Evolutionary conservation across 2,329 filamentous ascomycete genomes (phyloP), one percentile per base, ranked within the genome.

Genomic region (Fonsecaea multimorphosa): DNA sequence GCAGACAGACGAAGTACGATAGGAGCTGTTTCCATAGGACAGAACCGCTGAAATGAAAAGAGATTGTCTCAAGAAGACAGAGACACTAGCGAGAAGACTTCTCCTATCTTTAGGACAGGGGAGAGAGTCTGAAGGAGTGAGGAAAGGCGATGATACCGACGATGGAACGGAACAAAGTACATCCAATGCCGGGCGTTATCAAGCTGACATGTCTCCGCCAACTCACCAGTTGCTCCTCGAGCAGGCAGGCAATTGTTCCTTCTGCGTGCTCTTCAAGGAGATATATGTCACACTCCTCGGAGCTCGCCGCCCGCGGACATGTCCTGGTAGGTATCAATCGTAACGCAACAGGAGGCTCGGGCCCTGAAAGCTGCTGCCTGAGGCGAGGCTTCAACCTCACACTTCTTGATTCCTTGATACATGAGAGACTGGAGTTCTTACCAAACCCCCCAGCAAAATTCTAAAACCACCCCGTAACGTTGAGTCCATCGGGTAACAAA

Each of bases 331-430:
- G 44, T 24, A 5, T 49, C 2, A 14, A 27, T 49, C 8, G 22
- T 49, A 49, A 24, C 22, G 22, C 7, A 24, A 24, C 31, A 38
- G 46, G 58, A 29, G 46, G 14, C 8, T 9, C n/a, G 7, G 29
- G 31, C 44, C 16, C 9, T 32, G 58, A 60, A 60, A 60, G 46
- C 11, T 60, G 44, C 58, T 58, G 56, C 56, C 56, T 58, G 16
- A 31, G 24, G 38, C 38, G 22, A 11, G 40, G 29, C 32, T 14
- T 40, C 44, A 40, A 34, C 12, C 27, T 46, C 3, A 14, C 27
- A 49, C n/a, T 24, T 24, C 12, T 46, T 19, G 12, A 27, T 5
- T 16, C 16, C 4, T 2, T 24, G 16, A 2, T 24, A 49, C 24
- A 49, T 58, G 8, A 49, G 22, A n/a, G n/a, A n/a, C n/a, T n/a